phyloP scores from a whole-genome alignment of 768 basidiomycete genomes.

The Lactarius trivialis region DNA sequence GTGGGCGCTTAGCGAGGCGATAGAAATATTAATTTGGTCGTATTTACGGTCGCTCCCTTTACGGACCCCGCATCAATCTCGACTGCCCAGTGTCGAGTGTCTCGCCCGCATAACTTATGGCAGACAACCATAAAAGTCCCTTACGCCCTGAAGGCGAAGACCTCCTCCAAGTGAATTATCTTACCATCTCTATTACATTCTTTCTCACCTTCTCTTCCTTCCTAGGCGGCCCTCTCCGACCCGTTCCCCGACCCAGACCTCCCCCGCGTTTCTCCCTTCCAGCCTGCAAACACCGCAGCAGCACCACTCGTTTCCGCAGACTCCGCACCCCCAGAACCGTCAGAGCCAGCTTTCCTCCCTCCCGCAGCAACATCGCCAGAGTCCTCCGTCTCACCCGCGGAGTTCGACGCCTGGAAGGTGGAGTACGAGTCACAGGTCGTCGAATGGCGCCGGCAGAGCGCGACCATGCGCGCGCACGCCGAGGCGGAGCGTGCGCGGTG shows the following conservation, averaged over 20 bases:
- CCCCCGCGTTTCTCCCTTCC: conserved; percentile 14
- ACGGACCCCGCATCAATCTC: not conserved
- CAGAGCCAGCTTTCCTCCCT: not conserved
- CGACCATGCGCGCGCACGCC: conserved; percentile 66
- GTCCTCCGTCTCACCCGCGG: conserved; percentile 19
- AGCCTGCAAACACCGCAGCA: conserved; percentile 1
- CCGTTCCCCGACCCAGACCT: conserved; percentile 19
- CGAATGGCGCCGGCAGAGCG: conserved; percentile 66
- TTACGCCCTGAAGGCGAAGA: conserved; percentile 21
- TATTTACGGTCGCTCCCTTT: not conserved
- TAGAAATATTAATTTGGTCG: not conserved
- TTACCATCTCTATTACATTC: not conserved
- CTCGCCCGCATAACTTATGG: not conserved
- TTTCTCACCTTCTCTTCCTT: not conserved
- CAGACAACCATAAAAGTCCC: conserved; percentile 13
- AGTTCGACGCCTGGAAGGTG: conserved; percentile 52
- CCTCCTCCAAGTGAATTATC: conserved; percentile 19
- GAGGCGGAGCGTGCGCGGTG: conserved; percentile 66
- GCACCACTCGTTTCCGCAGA: not conserved
- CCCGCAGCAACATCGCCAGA: conserved; percentile 5
- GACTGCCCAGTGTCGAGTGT: not conserved
- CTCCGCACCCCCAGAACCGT: not conserved
- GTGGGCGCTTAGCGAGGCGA: not conserved
- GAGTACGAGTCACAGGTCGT: conserved; percentile 64
- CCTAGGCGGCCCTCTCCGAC: conserved; percentile 23